Evolutionary conservation across 129 eudicot species (phyloP).

Genomic region (Pseudognaphalium luteoalbum): DNA sequence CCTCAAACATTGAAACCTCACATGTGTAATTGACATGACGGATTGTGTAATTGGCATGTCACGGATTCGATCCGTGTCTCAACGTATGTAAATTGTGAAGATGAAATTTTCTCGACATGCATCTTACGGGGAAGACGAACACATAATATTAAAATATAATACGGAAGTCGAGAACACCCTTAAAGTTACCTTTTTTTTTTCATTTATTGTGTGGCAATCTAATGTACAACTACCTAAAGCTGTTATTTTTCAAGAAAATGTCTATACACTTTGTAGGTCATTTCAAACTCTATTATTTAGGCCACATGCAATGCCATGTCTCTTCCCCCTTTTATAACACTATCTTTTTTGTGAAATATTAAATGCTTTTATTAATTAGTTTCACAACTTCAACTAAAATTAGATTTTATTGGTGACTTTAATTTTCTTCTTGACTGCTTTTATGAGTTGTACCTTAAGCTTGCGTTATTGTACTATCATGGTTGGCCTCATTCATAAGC

Average conservation of each 20-base stretch:
- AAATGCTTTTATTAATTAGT: slow-evolving; percentile 13
- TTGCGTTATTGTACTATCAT: neutral
- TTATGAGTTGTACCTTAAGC: neutral
- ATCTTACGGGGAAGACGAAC: no score
- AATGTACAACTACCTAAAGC: slow-evolving; percentile 25
- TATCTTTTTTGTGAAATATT: slow-evolving; percentile 14
- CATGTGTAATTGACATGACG: no score
- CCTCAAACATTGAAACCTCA: no score
- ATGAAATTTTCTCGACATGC: no score
- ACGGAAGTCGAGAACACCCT: no score
- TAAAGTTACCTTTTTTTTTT: no score
- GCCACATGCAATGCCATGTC: slow-evolving; percentile 25
- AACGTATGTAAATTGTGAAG: no score
- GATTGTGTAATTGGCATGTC: no score
- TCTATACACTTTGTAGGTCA: slow-evolving; percentile 22
- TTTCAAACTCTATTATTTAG: slow-evolving; percentile 29
- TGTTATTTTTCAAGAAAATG: slow-evolving; percentile 3
- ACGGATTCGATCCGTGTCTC: no score
- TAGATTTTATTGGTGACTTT: neutral
- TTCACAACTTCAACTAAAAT: slow-evolving; percentile 13
- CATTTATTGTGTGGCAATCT: slow-evolving; percentile 19
- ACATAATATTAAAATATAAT: no score
- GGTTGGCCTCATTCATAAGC: neutral
- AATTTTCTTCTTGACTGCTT: neutral
- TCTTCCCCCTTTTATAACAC: neutral